Evolutionary conservation across 306 rosid species (phyloP), one percentile per base, ranked within the genome.

Genomic region (Vigna trinervia): DNA sequence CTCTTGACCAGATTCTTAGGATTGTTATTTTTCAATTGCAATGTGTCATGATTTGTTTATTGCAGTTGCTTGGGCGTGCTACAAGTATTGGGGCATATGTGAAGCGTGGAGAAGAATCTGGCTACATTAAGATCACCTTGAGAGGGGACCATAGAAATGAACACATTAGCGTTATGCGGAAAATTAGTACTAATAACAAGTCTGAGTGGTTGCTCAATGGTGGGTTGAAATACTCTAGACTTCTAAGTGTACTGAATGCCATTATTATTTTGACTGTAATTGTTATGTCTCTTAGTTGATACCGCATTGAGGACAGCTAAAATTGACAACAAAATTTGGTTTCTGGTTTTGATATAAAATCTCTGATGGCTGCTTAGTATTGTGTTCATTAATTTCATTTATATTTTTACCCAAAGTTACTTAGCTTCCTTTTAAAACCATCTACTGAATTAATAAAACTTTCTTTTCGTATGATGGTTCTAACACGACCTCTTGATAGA

Each of bases 151-250:
- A 77, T 15, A 76, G 86, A 84, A 92, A 85, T 69, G 92, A 89
- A 69, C 12, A 20, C 20, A 83, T 92, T 79, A 74, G 46, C 58
- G 84, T 95, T 71, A 84, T 81, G 81, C 92, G 97, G 39, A 90
- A 80, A 88, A 88, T 95, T 58, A 92, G 88, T 74, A 88, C 87
- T 1, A 88, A 41, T 69, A 95, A 92, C 83, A 92, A 92, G 84
- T 92, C 97, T 39, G 98, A 92, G 80, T 95, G 98, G 98, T 74
- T 85, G 73, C 73, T 88, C 69, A 88, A 90, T 57, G 98, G 98
- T 95, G 56, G 82, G 7, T 76, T 59, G 23, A 39, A 51, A 20
- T 39, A 64, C 51, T 11, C 34, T 63, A 26, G 12, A 61, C 32
- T 38, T 67, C 72, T 67, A 36, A 19, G 51, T 74, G 51, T 32